Evolutionary conservation across 495 filamentous ascomycete genomes (phyloP).

Genomic region (Podospora didyma): DNA sequence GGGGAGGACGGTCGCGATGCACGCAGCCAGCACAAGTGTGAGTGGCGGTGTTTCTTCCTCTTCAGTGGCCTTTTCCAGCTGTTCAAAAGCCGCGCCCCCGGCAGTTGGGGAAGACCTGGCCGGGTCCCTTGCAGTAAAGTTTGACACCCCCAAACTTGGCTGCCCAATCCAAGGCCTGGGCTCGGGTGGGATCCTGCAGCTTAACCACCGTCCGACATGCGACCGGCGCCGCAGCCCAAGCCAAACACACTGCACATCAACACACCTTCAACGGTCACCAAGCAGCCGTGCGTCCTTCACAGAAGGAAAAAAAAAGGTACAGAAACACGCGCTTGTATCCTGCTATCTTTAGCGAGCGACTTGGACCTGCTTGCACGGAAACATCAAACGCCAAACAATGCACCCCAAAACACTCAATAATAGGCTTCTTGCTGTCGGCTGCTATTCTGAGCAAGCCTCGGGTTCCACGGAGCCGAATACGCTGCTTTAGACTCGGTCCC

Average conservation of each 20-base stretch:
- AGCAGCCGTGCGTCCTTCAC: neutral
- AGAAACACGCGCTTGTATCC: neutral
- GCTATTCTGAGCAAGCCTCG: conserved; percentile 18
- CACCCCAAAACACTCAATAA: neutral
- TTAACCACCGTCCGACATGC: neutral
- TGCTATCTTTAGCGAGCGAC: neutral
- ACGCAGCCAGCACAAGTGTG: too few relatives aligned
- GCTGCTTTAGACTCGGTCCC: conserved; percentile 15
- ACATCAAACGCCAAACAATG: too few relatives aligned
- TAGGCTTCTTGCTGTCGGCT: neutral
- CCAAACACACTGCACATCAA: neutral
- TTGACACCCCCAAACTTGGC: neutral
- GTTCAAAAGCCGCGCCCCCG: neutral
- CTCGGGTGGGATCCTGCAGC: neutral
- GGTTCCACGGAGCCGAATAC: conserved; percentile 8
- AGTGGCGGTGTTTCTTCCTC: too few relatives aligned
- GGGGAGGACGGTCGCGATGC: too few relatives aligned
- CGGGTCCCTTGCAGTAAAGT: neutral
- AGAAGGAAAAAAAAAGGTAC: neutral
- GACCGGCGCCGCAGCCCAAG: neutral
- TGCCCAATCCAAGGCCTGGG: neutral
- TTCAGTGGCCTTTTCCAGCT: neutral
- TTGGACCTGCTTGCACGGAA: too few relatives aligned
- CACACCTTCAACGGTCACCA: too few relatives aligned
- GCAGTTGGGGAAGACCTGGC: neutral